Base-by-base conservation (phyloP, 768 basidiomycete genomes). In the Pulveroboletus frians region DNA sequence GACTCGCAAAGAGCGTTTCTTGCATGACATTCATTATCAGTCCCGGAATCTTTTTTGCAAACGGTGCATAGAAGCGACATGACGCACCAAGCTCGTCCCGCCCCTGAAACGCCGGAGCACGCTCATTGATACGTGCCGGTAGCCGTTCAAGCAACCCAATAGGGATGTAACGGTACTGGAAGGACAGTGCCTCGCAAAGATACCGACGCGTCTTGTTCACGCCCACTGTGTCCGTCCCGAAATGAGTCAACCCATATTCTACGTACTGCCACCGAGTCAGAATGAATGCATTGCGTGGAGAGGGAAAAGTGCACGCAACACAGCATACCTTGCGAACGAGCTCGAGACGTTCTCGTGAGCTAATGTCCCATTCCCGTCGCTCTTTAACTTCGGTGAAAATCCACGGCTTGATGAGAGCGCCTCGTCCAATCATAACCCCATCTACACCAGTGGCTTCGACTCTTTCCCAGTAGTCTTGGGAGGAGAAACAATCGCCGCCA, bases 301-400 rank as follows among this genome's bases (percentile, higher is more conserved):
- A 30, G 46, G 18, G 27, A 50, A 18, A 30, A 42, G 30, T 10
- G 29, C 27, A 23, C 7, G 30, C 4, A 31, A 21, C 10, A 9
- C 9, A 27, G 57, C 77, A 43, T 52, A 92, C 88, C 69, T 85
- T 82, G 59, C 84, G 74, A 39, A 93, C 78, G 21, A 85, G 69
- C 37, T 91, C 90, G 36, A 96, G 71, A 29, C 93, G 74, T 69
- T 96, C 93, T 6, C 82, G 74, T 13, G 90, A 80, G 59, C 83
- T 86, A 58, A 93, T 94, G 62, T 94, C 92, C 93, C 94, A 97
- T 61, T 96, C 93, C 21, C 92, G 69, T 18, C 73, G 76, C 62
- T 98, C 96, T 64, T 92, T 87, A 62, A 98, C 81, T 68, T 99
- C 96, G 0, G 92, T 95, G 68, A 94, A 95, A 46, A 94, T 84